Percentiles rank a stretch among this genome's conserved stretches.
Evolutionary conservation across 2,329 filamentous ascomycete species (phyloP).

Genomic region (Eutypella sp.): DNA sequence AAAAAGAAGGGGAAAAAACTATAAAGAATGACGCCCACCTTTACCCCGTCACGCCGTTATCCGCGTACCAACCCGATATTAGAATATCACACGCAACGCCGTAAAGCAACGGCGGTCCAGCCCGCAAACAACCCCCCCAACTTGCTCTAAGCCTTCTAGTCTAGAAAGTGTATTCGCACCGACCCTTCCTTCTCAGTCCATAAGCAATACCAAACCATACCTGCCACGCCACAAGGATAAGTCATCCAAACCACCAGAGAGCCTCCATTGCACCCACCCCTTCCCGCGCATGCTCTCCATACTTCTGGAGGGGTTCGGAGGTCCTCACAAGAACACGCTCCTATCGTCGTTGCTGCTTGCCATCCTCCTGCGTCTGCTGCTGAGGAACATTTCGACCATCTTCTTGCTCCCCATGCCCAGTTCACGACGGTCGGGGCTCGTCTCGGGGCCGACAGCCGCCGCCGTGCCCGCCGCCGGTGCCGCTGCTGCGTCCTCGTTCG

Average conservation of each 20-base stretch:
- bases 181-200: not conserved
- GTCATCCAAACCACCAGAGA: not conserved
- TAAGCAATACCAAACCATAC: not conserved
- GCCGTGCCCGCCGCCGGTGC: conserved; percentile 10
- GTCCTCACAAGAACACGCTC: conserved; percentile 27
- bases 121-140: not conserved
- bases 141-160: not conserved
- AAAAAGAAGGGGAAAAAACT: too few relatives aligned
- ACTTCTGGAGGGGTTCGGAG: not conserved
- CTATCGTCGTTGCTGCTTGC: conserved; percentile 33
- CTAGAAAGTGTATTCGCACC: not conserved
- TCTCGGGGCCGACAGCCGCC: too few relatives aligned
- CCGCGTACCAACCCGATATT: too few relatives aligned
- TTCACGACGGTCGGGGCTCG: conserved; percentile 21
- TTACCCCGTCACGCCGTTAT: too few relatives aligned
- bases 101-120: too few relatives aligned
- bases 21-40: too few relatives aligned
- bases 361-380: conserved; percentile 39
- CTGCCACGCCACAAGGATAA: too few relatives aligned
- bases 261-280: not conserved
- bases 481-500: conserved; percentile 13
- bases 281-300: not conserved
- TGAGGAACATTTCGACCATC: conserved; percentile 53
- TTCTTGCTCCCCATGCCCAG: conserved; percentile 39
- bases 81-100: too few relatives aligned